Evolutionary conservation across 2,329 filamentous ascomycete species (phyloP), one percentile per base, ranked within the genome.

Genomic region (Aureobasidium musti): DNA sequence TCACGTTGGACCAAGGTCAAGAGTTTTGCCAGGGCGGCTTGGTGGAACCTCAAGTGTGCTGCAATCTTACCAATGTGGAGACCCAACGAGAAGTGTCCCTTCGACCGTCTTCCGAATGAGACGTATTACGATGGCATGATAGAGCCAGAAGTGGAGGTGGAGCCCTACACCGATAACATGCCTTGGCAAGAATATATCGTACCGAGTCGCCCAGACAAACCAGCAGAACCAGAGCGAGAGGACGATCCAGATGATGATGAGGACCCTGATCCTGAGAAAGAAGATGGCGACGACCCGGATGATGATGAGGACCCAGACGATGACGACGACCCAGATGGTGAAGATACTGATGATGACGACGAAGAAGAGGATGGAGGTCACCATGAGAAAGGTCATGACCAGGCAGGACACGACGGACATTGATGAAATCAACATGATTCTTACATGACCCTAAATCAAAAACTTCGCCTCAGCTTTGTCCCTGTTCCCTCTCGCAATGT

Each of bases 21-120:
- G 23, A 67, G 54, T 37, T 49, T 49, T 8, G 14, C 45, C 13
- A 64, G 35, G n/a, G 37, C 59, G 4, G 7, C 54, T 11, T 66
- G 50, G 66, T 67, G 65, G 66, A 54, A 65, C 17, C 28, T 69
- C n/a, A 45, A 56, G 26, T 69, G 68, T 52, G 41, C 60, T 17
- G 54, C 64, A 17, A 47, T 67, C 37, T 30, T 45, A 23, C 28
- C 19, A 3, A 43, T 26, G 26, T 56, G 28, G 47, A 33, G 53
- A n/a, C 63, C 64, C 8, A 53, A 56, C 17, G 21, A 8, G 19
- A 49, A 47, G n/a, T 68, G 67, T 47, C 67, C 67, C 14, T 49
- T 56, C 8, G 67, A 68, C 54, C 67, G 67, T 8, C 30, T 65
- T 14, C 21, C 54, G 14, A 56, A 56, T 10, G 28, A 41, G 13